Percentiles rank a stretch among this genome's conserved stretches.
Evolutionary conservation across 106 monocot genomes (phyloP).

Genomic region (Amphibolis antarctica): DNA sequence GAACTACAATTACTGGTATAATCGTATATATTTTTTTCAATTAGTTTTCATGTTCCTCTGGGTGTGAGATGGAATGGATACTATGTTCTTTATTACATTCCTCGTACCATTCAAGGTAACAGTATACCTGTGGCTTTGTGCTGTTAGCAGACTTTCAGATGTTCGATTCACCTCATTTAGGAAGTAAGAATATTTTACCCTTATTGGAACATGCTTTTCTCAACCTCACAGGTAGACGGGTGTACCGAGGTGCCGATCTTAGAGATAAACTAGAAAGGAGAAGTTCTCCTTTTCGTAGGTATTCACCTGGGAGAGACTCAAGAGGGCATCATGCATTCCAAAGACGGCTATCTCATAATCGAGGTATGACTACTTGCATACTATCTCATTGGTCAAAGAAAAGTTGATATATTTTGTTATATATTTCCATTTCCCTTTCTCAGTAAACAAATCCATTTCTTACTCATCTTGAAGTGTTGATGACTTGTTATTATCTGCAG

Average conservation of each 20-base stretch:
- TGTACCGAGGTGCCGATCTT: conserved; percentile 52
- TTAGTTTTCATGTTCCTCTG: conserved; percentile 34
- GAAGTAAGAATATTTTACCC: conserved; percentile 2
- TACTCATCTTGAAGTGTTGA: conserved; percentile 2
- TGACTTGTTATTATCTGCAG: conserved; percentile 42
- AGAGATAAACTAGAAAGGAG: conserved; percentile 72
- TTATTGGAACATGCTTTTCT: conserved; percentile 1
- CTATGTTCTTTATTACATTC: conserved; percentile 41
- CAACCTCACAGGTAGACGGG: conserved; percentile 38
- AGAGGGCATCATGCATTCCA: conserved; percentile 40
- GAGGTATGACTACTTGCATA: conserved; percentile 28
- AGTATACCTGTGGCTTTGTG: conserved; percentile 53
- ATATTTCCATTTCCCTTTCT: neutral
- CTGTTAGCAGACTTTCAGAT: conserved; percentile 11
- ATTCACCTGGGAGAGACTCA: conserved; percentile 64
- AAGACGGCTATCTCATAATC: conserved; percentile 38
- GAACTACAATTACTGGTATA: conserved; percentile 13
- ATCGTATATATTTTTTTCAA: conserved; percentile 29
- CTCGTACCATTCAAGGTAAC: conserved; percentile 31
- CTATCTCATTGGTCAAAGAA: no score
- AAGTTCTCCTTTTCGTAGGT: conserved; percentile 54
- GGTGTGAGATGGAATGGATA: conserved; percentile 27
- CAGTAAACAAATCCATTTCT: no score
- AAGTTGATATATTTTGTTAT: neutral
- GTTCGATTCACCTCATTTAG: neutral